Conservation (phyloP, 2,329 filamentous ascomycete species). For the Pseudocercospora crystallina region DNA sequence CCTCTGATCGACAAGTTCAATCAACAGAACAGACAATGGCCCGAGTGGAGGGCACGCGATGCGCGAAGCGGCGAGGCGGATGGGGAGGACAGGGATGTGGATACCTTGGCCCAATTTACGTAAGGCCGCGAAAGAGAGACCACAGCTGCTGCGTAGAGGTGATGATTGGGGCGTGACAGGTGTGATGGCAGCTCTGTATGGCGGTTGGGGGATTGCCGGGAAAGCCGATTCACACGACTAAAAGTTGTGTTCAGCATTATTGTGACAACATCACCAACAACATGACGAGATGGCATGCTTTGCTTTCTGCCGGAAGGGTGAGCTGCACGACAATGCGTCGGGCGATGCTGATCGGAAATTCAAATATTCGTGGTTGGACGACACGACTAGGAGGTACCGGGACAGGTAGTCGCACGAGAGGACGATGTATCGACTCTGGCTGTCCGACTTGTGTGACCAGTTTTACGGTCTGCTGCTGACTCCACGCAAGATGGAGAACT, state of each 20-base stretch:
- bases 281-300: too few species aligned
- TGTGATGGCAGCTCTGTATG: slow-evolving; percentile 3
- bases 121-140: background rate
- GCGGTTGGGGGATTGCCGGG: background rate
- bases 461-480: too few species aligned
- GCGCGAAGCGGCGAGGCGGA: background rate
- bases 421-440: too few species aligned
- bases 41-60: background rate
- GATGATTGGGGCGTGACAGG: background rate
- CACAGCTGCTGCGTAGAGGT: background rate
- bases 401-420: background rate
- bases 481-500: too few species aligned
- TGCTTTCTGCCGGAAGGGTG: too few species aligned
- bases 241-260: background rate
- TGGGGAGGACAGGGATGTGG: background rate
- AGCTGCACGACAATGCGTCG: background rate
- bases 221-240: background rate
- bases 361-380: background rate
- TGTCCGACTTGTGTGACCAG: too few species aligned
- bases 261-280: background rate
- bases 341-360: background rate
- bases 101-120: background rate
- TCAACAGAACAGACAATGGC: background rate
- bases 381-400: background rate
- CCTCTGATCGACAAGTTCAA: background rate